Conservation (phyloP, 2,329 filamentous ascomycete genomes). For the Lasiodiplodia gonubiensis region DNA sequence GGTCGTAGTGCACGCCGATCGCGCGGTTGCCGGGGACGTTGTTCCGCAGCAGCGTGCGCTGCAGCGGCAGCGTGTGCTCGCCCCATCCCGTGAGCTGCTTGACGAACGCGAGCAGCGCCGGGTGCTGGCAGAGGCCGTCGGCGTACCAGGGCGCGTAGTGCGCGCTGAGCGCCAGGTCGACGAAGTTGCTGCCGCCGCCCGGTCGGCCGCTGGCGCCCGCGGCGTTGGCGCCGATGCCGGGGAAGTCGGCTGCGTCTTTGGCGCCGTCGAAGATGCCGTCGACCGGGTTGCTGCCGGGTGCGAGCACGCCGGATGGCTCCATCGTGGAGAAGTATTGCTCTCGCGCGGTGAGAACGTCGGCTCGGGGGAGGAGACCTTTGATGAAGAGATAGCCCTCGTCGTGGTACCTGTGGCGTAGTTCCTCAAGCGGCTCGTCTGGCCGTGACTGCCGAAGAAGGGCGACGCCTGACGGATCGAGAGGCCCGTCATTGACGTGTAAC, state of each 20-base stretch:
- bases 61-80: conserved; percentile 52
- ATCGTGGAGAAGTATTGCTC: conserved; percentile 61
- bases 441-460: conserved; percentile 51
- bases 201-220: conserved; percentile 44
- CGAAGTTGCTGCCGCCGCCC: conserved; percentile 53
- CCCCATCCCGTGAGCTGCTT: conserved; percentile 61
- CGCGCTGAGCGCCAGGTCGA: conserved; percentile 59
- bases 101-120: conserved; percentile 58
- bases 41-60: conserved; percentile 60
- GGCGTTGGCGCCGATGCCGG: conserved; percentile 59
- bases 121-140: conserved; percentile 61
- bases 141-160: conserved; percentile 55
- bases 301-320: conserved; percentile 61
- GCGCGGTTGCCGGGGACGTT: conserved; percentile 63
- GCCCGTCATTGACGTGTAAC: conserved; percentile 54
- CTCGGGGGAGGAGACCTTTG: conserved; percentile 59
- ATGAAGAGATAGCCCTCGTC: conserved; percentile 63
- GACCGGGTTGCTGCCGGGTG: conserved; percentile 57
- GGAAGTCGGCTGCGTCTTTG: conserved; percentile 52
- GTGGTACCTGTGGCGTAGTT: conserved; percentile 54
- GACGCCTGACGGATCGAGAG: conserved; percentile 52
- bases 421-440: conserved; percentile 53
- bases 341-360: conserved; percentile 59
- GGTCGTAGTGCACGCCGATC: conserved; percentile 66
- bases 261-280: conserved; percentile 59